Evolutionary conservation across 2,329 filamentous ascomycete species (phyloP), one percentile per base, ranked within the genome.

Genomic region (Pseudogymnoascus sp.): DNA sequence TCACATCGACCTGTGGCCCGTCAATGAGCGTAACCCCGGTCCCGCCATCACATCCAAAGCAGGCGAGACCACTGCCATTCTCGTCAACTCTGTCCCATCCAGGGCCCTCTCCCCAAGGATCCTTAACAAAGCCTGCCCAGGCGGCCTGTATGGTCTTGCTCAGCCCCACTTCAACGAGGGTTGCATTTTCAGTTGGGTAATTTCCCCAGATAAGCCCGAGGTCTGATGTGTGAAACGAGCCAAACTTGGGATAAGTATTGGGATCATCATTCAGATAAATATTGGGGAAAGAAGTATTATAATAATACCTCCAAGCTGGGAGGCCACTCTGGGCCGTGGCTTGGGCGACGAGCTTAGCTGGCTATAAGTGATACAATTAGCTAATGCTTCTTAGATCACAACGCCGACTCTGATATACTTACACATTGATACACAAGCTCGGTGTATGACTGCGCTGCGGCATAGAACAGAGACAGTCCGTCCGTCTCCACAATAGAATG

Each of bases 151-250:
- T 69, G 13, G 64, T 63, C 4, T 66, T 63, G 24, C 68, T 69
- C 26, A 72, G 53, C 2, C 64, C 61, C 1, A 61, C 47, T 53
- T 72, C 65, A 19, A 67, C 63, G 3, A 38, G 59, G 1, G 70
- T 72, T 1, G 65, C 66, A 37, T 65, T 67, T 13, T 65, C 61
- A 42, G 24, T 53, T 6, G 65, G 59, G 62, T 73, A 74, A 1
- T 71, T 72, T 13, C 72, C 71, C 56, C 70, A 72, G 10, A 72
- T 67, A 19, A 69, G 62, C 2, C 69, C 67, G n/a, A 76, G 71
- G 42, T 77, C 75, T 4, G 68, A 67, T 14, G 63, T 64, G 59
- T 77, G 75, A 47, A 72, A 77, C 1, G 71, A 74, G 2, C 73
- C 72, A 6, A 37, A 53, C 19, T 56, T 26, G 3, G 38, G 61